Evolutionary conservation across 1,139 yeast genomes (phyloP), one percentile per base, ranked within the genome.

Genomic region (Pichia norvegensis): DNA sequence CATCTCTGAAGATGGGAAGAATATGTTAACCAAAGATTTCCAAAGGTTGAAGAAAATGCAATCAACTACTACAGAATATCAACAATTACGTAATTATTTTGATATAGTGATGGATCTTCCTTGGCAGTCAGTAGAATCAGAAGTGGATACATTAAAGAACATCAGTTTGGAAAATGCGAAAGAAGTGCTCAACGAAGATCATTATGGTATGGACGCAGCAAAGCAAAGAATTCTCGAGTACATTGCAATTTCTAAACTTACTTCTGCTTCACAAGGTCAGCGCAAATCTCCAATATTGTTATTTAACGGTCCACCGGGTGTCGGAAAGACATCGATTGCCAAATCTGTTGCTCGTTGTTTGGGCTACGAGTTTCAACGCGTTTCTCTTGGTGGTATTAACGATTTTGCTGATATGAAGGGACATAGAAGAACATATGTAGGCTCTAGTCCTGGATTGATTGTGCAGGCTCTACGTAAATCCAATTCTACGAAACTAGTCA

Each of bases 241-340:
- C 59, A 67, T 86, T 43, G 88, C 92, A 10, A 90, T 87, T 13
- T 67, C 85, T 55, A 82, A 85, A 53, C 69, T 86, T 9, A 38
- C 40, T n/a, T 38, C 38, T 3, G 11, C n/a, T 4, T 10, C 36
- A 16, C 27, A 25, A 4, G 21, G 38, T 2, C 14, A 52, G 6
- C 22, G 9, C 2, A 58, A 55, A 57, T 74, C 92, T 8, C 92
- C 95, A 25, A 86, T 87, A 42, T 70, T 90, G 40, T 73, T 87
- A 65, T 70, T 90, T 49, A 88, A 88, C 3, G 97, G 97, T 0
- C 97, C 97, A 10, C 97, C 97, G 0, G 97, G 97, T 41, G 95
- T 88, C 8, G 97, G 97, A 36, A 88, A 88, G 62, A 88, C 97
- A 0, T 85, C 95, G 3, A 70, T 88, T 50, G 96, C 95, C 4